phyloP scores from a whole-genome alignment of 164 flowering plant species.

The Piper longum region DNA sequence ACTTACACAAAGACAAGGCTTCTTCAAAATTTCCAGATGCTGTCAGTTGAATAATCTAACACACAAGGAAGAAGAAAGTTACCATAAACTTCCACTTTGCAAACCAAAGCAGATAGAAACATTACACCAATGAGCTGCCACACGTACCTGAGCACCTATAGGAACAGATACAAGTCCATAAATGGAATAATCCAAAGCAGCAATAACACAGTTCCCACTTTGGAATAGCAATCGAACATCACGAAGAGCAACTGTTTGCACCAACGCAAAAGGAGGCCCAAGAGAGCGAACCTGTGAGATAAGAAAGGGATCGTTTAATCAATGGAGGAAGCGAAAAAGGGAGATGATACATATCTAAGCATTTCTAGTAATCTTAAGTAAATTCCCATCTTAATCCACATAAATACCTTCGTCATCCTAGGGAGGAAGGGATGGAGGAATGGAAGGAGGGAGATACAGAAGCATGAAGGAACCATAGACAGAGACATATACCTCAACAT shows the following conservation, averaged over 20 bases:
- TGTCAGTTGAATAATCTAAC: slow-evolving; percentile 93
- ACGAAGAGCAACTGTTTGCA: slow-evolving; percentile 81
- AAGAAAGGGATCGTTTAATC: background rate
- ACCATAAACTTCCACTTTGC: background rate
- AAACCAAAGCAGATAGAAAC: background rate
- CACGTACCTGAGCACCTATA: slow-evolving; percentile 87
- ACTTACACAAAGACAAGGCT: slow-evolving; percentile 86
- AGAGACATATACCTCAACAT: slow-evolving; percentile 56
- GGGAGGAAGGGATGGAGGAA: background rate
- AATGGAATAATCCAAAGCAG: slow-evolving; percentile 61
- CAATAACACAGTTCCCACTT: slow-evolving; percentile 46
- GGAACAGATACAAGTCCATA: slow-evolving; percentile 87
- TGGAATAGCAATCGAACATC: slow-evolving; percentile 49
- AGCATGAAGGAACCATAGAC: background rate
- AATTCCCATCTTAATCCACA: no score
- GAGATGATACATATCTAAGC: no score
- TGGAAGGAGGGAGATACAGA: background rate
- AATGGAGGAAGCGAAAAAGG: background rate
- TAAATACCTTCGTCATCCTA: no score
- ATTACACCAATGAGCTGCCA: background rate
- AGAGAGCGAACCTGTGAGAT: slow-evolving; percentile 78
- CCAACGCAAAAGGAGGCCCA: slow-evolving; percentile 76
- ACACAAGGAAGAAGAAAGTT: slow-evolving; percentile 1
- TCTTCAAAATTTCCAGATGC: slow-evolving; percentile 97
- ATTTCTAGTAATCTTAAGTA: no score